A percentile compares a stretch with the other conserved stretches of the same genome.
These are phyloP conservation scores for Fremontodendron californicum DNA, from an alignment of 345 rosid species.

Conservation along the genomic window DNA sequence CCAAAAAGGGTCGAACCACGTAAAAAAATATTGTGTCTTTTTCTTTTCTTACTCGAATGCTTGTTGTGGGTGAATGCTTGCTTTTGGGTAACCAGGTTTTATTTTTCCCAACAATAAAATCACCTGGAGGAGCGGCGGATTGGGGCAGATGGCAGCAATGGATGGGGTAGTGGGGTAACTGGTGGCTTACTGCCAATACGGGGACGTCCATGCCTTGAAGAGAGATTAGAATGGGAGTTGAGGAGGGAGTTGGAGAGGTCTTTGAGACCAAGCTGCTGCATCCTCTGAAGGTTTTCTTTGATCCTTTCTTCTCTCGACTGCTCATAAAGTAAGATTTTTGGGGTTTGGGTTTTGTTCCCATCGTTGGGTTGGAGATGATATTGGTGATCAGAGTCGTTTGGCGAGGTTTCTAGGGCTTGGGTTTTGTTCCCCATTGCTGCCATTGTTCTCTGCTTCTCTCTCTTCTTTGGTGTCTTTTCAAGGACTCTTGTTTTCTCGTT, in stretches of 20 bases:
- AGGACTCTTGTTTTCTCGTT: neutral
- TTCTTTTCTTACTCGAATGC: too few species aligned
- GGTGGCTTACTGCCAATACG: slow-evolving; percentile 6
- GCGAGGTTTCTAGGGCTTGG: slow-evolving; percentile 5
- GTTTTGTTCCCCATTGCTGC: slow-evolving; percentile 19
- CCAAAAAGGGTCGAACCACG: too few species aligned
- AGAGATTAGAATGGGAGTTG: slow-evolving; percentile 40
- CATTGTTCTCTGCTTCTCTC: neutral
- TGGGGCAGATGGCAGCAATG: slow-evolving; percentile 29
- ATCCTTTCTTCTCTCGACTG: slow-evolving; percentile 71
- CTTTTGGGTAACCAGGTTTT: too few species aligned
- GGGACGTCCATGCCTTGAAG: slow-evolving; percentile 31
- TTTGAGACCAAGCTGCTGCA: slow-evolving; percentile 69
- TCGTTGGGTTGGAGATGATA: slow-evolving; percentile 10
- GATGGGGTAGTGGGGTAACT: slow-evolving; percentile 15
- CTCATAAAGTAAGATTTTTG: slow-evolving; percentile 56
- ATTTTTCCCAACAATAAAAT: slow-evolving; percentile 1
- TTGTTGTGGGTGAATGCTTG: too few species aligned
- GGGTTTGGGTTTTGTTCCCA: slow-evolving; percentile 19
- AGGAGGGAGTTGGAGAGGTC: slow-evolving; percentile 67
- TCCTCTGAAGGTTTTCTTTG: slow-evolving; percentile 63
- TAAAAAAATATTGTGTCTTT: too few species aligned
- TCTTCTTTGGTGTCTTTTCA: neutral
- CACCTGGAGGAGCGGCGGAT: slow-evolving; percentile 78
- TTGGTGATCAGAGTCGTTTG: slow-evolving; percentile 12